Evolutionary conservation across 2,329 filamentous ascomycete genomes (phyloP).

Genomic region (Arthroderma uncinatum): DNA sequence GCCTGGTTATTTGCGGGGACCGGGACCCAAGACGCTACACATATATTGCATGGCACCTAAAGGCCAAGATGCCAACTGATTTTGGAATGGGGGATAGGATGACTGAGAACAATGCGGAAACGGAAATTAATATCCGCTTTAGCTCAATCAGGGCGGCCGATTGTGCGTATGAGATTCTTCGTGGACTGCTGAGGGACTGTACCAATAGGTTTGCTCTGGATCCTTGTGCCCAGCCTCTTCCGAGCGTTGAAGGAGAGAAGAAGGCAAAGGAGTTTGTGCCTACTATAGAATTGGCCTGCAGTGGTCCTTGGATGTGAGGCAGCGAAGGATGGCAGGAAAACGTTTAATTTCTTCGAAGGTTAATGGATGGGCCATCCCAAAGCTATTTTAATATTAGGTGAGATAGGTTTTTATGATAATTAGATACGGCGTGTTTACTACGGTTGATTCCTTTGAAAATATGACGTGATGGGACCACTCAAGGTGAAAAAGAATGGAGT

Average conservation of each 20-base stretch:
- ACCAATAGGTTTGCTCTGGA: slow-evolving; percentile 12
- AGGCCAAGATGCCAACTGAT: slow-evolving; percentile 9
- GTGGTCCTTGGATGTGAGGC: background rate
- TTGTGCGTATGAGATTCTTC: background rate
- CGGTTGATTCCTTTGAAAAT: background rate
- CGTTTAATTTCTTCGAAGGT: background rate
- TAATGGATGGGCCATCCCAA: background rate
- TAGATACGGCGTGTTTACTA: background rate
- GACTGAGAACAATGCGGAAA: slow-evolving; percentile 11
- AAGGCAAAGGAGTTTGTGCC: background rate
- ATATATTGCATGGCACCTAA: slow-evolving; percentile 9
- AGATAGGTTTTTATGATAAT: background rate
- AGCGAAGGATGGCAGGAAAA: background rate
- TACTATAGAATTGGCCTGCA: background rate
- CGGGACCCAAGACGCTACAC: slow-evolving; percentile 10
- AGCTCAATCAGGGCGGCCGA: slow-evolving; percentile 15
- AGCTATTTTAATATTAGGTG: background rate
- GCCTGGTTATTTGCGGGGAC: slow-evolving; percentile 16
- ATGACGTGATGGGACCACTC: background rate
- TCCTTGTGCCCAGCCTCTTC: slow-evolving; percentile 14
- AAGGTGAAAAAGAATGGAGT: background rate
- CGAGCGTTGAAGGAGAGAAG: background rate
- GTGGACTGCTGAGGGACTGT: slow-evolving; percentile 9
- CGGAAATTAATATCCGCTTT: slow-evolving; percentile 13
- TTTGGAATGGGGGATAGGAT: slow-evolving; percentile 15